A percentile compares a stretch with the other conserved stretches of the same genome.
phyloP scores from a whole-genome alignment of 257 asterid genomes.

The Solanum tarijense region DNA sequence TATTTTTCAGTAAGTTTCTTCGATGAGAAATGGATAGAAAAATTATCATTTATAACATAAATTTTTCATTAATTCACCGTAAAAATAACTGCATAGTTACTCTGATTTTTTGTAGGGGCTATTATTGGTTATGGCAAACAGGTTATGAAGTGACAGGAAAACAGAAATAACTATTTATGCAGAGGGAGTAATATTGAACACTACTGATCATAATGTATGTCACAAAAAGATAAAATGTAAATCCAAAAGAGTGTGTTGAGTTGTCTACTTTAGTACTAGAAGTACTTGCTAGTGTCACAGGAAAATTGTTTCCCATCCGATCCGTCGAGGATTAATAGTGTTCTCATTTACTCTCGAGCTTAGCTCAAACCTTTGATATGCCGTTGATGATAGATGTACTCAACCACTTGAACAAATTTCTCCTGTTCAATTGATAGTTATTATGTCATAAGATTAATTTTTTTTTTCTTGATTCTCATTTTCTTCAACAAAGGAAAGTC shows the following conservation, averaged over 20 bases:
- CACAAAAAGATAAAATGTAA: neutral
- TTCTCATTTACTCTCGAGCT: neutral
- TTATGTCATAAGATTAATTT: fast-evolving
- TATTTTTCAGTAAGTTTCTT: neutral
- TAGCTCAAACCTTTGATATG: too few relatives aligned
- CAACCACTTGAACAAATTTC: neutral
- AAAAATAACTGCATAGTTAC: neutral
- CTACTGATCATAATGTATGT: neutral
- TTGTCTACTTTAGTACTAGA: neutral
- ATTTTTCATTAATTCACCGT: too few relatives aligned
- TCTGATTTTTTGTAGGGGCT: neutral
- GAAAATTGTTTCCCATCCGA: neutral
- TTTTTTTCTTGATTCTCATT: neutral
- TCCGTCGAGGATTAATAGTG: neutral
- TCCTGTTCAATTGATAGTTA: neutral
- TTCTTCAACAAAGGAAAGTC: neutral
- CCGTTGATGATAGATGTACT: neutral
- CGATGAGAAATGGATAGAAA: too few relatives aligned
- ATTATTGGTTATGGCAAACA: neutral
- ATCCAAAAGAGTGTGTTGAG: neutral
- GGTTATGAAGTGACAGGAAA: neutral
- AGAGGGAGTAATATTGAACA: neutral
- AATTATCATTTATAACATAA: neutral
- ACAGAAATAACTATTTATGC: neutral
- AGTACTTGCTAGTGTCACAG: neutral